These are phyloP conservation scores for Rhizopogon vesiculosus DNA, from an alignment of 768 basidiomycete genomes.

Conservation along the genomic window DNA sequence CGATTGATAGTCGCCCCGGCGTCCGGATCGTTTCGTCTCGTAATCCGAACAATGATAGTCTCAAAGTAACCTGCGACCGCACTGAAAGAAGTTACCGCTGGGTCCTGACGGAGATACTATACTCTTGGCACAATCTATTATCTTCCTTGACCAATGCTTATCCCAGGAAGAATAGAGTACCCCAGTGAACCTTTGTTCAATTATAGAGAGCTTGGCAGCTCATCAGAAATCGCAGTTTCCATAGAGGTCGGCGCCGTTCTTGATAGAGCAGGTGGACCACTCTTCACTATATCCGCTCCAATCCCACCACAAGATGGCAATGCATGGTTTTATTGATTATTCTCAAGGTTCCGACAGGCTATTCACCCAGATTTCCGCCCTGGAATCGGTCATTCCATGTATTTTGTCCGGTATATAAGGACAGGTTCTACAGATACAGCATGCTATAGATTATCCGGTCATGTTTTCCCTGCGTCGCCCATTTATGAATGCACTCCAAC, in stretches of 20 bases:
- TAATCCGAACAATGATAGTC: not conserved
- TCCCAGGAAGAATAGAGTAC: not conserved
- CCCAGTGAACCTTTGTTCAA: not conserved
- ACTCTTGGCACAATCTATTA: conserved; percentile 2
- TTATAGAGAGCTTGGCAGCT: conserved; percentile 8
- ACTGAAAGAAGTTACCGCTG: not conserved
- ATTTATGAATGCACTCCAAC: conserved; percentile 3
- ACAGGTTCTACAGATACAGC: not conserved
- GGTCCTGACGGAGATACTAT: not conserved
- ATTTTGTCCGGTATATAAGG: conserved; percentile 14
- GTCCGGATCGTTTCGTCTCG: not conserved
- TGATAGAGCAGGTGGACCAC: not conserved
- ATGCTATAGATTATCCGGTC: not conserved
- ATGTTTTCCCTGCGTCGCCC: conserved; percentile 15
- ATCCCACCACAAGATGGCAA: conserved; percentile 9
- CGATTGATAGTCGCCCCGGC: not conserved
- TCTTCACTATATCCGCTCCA: conserved; percentile 15
- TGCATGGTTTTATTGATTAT: not conserved
- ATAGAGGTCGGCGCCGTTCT: not conserved
- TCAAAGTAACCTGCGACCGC: not conserved
- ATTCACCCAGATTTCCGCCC: not conserved
- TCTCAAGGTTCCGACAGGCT: not conserved
- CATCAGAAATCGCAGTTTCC: not conserved
- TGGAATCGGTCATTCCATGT: not conserved
- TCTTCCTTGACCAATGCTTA: not conserved